Percentiles rank a stretch among this genome's conserved stretches.
Evolutionary conservation across 1,139 yeast species (phyloP).

Genomic region (Torulaspora pretoriensis): DNA sequence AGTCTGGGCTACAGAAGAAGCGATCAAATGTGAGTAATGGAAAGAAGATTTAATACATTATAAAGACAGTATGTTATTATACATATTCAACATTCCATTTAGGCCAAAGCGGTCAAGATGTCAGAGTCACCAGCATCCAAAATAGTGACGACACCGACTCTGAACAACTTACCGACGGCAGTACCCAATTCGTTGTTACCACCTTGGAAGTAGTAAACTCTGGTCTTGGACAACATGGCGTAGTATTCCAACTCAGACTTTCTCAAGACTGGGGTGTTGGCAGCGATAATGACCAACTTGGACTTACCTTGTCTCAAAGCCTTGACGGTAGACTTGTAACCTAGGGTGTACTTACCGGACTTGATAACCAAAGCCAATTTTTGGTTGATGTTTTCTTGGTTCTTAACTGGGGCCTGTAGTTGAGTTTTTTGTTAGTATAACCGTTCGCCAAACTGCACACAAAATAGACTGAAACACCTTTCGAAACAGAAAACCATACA

Average conservation of each 20-base stretch:
- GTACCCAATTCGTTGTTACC: conserved; percentile 99
- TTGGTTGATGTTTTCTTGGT: conserved; percentile 94
- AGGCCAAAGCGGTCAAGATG: conserved; percentile 56
- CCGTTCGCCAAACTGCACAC: not conserved
- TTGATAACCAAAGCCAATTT: conserved; percentile 97
- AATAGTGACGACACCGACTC: conserved; percentile 96
- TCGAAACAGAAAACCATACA: conserved; percentile 6
- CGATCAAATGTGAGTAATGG: not conserved
- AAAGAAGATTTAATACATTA: not conserved
- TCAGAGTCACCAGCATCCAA: conserved; percentile 99
- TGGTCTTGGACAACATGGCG: conserved; percentile 99
- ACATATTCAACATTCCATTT: conserved; percentile 15
- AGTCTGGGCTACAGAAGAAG: too few relatives aligned
- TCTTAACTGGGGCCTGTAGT: conserved; percentile 82
- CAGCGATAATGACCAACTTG: conserved; percentile 95
- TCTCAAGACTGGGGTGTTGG: conserved; percentile 99
- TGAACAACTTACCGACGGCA: conserved; percentile 99
- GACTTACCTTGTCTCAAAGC: conserved; percentile 99
- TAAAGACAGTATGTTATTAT: not conserved
- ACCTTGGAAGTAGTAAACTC: conserved; percentile 97
- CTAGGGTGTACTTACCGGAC: conserved; percentile 99
- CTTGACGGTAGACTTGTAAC: conserved; percentile 99
- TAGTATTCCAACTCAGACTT: conserved; percentile 99
- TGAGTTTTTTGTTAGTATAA: conserved; percentile 13
- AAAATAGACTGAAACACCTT: not conserved